Evolutionary conservation across 768 basidiomycete species (phyloP).

Genomic region (Tricholoma flavovirens): DNA sequence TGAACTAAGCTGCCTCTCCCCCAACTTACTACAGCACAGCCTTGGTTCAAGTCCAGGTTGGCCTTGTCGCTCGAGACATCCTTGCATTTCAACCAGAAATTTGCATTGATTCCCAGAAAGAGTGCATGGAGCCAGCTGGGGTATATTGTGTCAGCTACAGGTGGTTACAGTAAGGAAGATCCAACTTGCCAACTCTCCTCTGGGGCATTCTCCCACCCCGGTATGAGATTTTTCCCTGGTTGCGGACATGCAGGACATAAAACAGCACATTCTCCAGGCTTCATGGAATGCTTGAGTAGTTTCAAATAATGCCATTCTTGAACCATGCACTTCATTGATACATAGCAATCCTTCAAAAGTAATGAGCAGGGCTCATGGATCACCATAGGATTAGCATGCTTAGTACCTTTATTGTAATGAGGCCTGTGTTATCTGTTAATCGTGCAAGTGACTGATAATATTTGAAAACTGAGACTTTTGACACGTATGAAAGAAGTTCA

Average conservation of each 20-base stretch:
- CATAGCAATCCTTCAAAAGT: constrained; percentile 16
- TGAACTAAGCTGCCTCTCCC: no score
- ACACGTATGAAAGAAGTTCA: no score
- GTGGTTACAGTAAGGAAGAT: not conserved
- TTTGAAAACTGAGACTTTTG: no score
- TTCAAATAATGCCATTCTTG: constrained; percentile 20
- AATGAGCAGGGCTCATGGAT: no score
- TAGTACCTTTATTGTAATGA: not conserved
- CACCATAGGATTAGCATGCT: not conserved
- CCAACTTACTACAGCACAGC: constrained; percentile 3
- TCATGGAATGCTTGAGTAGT: constrained; percentile 21
- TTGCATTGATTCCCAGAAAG: no score
- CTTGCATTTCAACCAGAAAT: no score
- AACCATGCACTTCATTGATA: constrained; percentile 15
- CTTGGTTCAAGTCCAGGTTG: no score
- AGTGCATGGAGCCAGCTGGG: no score
- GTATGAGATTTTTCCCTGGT: constrained; percentile 24
- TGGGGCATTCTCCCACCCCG: constrained; percentile 16
- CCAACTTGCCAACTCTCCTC: constrained; percentile 10
- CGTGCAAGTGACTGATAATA: no score
- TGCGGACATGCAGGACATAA: constrained; percentile 31
- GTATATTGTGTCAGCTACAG: not conserved
- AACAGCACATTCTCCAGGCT: constrained; percentile 22
- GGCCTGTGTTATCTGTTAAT: constrained; percentile 17
- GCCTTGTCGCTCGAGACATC: no score